phyloP scores from a whole-genome alignment of 495 filamentous ascomycete genomes.

The Oleoguttula mirabilis region DNA sequence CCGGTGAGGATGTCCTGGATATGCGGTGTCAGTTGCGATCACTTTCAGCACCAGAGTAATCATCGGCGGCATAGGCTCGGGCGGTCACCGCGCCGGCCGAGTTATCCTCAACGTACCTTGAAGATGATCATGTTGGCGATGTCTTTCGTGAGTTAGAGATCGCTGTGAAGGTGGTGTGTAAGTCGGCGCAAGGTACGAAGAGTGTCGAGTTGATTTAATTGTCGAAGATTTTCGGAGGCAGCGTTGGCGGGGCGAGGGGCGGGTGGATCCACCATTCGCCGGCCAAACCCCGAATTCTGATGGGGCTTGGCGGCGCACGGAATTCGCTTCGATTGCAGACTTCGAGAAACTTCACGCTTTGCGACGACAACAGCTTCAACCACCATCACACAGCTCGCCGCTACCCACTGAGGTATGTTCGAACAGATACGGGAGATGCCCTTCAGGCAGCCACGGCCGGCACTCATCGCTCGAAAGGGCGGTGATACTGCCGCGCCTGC shows the following conservation, averaged over 20 bases:
- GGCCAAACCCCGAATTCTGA: too few relatives aligned
- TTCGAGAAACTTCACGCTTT: slow-evolving; percentile 5
- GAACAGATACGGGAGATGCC: slow-evolving; percentile 13
- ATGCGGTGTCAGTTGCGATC: too few relatives aligned
- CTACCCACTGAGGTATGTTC: slow-evolving; percentile 16
- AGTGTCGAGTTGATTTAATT: too few relatives aligned
- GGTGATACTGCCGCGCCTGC: slow-evolving; percentile 62
- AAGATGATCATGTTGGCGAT: slow-evolving; percentile 64
- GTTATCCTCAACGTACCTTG: slow-evolving; percentile 64
- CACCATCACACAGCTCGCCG: not conserved
- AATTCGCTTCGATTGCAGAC: too few relatives aligned
- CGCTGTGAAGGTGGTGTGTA: not conserved
- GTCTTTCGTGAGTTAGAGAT: too few relatives aligned
- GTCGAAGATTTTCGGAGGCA: too few relatives aligned
- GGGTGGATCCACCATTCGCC: too few relatives aligned
- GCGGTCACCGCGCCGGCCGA: too few relatives aligned
- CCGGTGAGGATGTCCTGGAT: slow-evolving; percentile 78
- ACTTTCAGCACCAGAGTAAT: too few relatives aligned
- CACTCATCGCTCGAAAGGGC: slow-evolving; percentile 26
- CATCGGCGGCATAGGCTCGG: too few relatives aligned
- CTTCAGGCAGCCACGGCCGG: slow-evolving; percentile 21
- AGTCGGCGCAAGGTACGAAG: too few relatives aligned
- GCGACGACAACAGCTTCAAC: not conserved
- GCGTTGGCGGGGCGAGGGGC: too few relatives aligned
- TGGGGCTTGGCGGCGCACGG: not conserved